These are phyloP conservation scores for Eucalyptus tenuipes DNA, from an alignment of 345 rosid species.

Conservation along the genomic window DNA sequence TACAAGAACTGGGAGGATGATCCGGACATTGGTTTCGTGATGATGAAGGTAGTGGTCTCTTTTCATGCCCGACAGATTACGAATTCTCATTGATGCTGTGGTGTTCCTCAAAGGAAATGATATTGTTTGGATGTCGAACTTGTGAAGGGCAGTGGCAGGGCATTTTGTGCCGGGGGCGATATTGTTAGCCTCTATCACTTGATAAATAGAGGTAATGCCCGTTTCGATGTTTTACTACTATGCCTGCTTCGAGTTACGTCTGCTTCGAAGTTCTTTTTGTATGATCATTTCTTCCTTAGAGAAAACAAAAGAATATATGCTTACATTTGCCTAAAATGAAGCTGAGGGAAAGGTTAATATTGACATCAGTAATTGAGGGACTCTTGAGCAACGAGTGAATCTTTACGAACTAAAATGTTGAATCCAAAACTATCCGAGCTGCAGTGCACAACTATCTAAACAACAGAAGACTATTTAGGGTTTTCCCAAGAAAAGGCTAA, in stretches of 20 bases:
- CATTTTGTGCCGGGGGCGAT: slow-evolving; percentile 96
- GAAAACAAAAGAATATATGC: background rate
- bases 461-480: background rate
- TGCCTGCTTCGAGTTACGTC: background rate
- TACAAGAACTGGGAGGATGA: slow-evolving; percentile 85
- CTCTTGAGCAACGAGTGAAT: background rate
- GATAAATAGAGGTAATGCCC: slow-evolving; percentile 41
- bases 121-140: background rate
- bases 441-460: background rate
- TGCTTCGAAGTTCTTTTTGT: background rate
- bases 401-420: background rate
- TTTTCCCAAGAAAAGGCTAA: background rate
- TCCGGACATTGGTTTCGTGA: slow-evolving; percentile 66
- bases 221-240: background rate
- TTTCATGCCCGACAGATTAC: background rate
- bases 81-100: background rate
- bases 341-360: background rate
- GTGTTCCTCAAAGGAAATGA: background rate
- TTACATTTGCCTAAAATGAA: background rate
- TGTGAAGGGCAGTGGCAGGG: slow-evolving; percentile 87
- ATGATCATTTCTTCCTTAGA: background rate
- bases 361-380: background rate
- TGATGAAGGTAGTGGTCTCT: slow-evolving; percentile 45
- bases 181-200: slow-evolving; percentile 54
- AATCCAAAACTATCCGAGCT: background rate